Evolutionary conservation across 2,329 filamentous ascomycete species (phyloP).

Genomic region (Alternaria gansuensis): DNA sequence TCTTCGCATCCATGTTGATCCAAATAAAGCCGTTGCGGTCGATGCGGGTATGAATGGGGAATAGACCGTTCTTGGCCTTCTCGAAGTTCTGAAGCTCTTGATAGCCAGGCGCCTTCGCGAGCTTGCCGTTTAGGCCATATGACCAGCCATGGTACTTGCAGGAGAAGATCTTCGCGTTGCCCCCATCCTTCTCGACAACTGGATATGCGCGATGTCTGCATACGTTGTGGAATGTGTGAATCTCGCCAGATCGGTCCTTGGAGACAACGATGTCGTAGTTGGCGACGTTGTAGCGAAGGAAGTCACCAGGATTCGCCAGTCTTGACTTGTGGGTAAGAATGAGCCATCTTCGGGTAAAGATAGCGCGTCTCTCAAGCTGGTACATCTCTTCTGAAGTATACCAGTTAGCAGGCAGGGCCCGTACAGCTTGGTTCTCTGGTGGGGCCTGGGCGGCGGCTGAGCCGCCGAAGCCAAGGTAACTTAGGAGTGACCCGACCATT

Average conservation of each 20-base stretch:
- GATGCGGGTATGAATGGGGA: constrained; percentile 48
- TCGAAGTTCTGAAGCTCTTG: constrained; percentile 54
- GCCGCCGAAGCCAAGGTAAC: constrained; percentile 40
- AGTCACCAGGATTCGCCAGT: constrained; percentile 64
- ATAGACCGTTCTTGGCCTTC: constrained; percentile 49
- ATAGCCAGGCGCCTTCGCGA: constrained; percentile 57
- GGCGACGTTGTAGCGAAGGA: constrained; percentile 60
- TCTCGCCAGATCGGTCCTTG: constrained; percentile 49
- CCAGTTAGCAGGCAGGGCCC: constrained; percentile 56
- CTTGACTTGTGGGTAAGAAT: constrained; percentile 64
- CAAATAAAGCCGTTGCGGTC: constrained; percentile 50
- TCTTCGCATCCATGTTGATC: constrained; percentile 50
- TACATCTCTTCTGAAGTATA: constrained; percentile 56
- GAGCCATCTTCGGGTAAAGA: constrained; percentile 66
- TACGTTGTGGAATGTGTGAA: constrained; percentile 57
- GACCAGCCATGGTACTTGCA: constrained; percentile 61
- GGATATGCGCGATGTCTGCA: constrained; percentile 59
- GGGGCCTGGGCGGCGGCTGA: constrained; percentile 21
- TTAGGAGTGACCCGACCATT: constrained; percentile 42
- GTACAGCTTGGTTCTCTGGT: constrained; percentile 43
- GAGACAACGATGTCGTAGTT: constrained; percentile 56
- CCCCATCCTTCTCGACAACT: constrained; percentile 51
- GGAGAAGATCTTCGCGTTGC: constrained; percentile 53
- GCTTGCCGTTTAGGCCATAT: constrained; percentile 55
- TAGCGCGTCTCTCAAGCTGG: constrained; percentile 59